Evolutionary conservation across 495 filamentous ascomycete species (phyloP), one percentile per base, ranked within the genome.

Genomic region (Penicillium alfredii): DNA sequence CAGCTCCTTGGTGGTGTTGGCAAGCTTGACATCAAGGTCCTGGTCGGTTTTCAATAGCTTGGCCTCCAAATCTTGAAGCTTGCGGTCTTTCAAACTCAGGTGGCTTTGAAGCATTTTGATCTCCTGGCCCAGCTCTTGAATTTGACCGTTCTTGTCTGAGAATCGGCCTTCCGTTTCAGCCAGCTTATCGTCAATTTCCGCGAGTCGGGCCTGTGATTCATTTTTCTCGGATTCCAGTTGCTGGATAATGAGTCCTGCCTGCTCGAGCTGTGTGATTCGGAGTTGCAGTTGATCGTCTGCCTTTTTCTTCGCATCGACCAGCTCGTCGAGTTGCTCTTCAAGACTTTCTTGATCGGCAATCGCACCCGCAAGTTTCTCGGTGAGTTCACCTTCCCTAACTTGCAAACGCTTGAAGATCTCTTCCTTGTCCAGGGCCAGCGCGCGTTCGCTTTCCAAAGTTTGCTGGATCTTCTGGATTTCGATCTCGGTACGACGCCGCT

Each of bases 321-420:
- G 68, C 35, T 82, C 80, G 57, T 99, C 93, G 1, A 99, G 69
- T 54, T 97, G 88, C 28, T 88, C 85, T 56, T 99, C 93, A 2
- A 97, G 75, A 19, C 77, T 78, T 53, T 97, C 93, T 59, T 97
- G 92, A 46, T 99, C 93, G 11, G 94, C 84, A 30, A 96, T 73
- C n/a, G 92, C 89, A 20, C 81, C 92, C 8, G 87, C 75, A 13
- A 99, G 69, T 63, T 97, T 95, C 50, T 99, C 93, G 11, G 75
- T 81, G 0, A 99, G 71, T 51, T 96, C 89, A 3, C 80, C 77
- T 55, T 97, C 92, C 15, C 90, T 80, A 22, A 82, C 56, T 52
- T 95, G 90, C n/a, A 96, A 70, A 11, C 93, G 76, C 55, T 89
- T 92, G 68, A 96, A 96, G 23, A 99, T 97, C 44, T 97, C 92